phyloP scores from a whole-genome alignment of 2,329 filamentous ascomycete species.

The Colletotrichum sublineola region DNA sequence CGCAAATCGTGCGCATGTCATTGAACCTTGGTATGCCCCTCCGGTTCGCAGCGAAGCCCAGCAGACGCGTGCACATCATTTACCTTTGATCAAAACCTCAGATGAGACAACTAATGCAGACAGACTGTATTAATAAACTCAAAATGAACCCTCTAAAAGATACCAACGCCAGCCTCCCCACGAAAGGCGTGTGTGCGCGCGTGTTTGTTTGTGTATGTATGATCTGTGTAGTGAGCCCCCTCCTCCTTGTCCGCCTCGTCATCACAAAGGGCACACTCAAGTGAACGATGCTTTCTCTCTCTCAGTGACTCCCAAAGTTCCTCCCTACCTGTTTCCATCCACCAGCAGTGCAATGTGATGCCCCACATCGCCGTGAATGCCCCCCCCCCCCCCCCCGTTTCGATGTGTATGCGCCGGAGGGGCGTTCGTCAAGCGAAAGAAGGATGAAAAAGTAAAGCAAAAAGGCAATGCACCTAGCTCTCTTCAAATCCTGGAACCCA shows the following conservation, averaged over 20 bases:
- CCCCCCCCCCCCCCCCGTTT: background rate
- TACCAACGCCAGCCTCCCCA: background rate
- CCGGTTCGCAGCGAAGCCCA: background rate
- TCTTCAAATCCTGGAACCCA: background rate
- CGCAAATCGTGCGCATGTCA: background rate
- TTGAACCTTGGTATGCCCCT: background rate
- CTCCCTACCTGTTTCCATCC: background rate
- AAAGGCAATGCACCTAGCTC: background rate
- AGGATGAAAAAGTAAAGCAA: too few relatives aligned
- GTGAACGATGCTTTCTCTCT: slow-evolving; percentile 8
- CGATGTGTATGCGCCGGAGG: background rate
- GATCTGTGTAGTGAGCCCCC: background rate
- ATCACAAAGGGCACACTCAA: background rate
- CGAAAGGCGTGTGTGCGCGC: background rate
- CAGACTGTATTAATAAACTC: slow-evolving; percentile 2
- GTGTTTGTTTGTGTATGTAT: slow-evolving; percentile 5
- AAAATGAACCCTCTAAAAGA: slow-evolving; percentile 2
- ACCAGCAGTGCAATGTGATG: slow-evolving; percentile 1
- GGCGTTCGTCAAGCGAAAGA: background rate
- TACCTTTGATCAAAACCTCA: background rate
- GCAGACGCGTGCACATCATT: background rate
- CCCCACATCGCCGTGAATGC: background rate
- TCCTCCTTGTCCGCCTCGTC: background rate
- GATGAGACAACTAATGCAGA: background rate
- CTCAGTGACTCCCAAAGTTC: background rate